These are phyloP conservation scores for Boletus rubescentipes DNA, from an alignment of 768 basidiomycete species.

Conservation along the genomic window DNA sequence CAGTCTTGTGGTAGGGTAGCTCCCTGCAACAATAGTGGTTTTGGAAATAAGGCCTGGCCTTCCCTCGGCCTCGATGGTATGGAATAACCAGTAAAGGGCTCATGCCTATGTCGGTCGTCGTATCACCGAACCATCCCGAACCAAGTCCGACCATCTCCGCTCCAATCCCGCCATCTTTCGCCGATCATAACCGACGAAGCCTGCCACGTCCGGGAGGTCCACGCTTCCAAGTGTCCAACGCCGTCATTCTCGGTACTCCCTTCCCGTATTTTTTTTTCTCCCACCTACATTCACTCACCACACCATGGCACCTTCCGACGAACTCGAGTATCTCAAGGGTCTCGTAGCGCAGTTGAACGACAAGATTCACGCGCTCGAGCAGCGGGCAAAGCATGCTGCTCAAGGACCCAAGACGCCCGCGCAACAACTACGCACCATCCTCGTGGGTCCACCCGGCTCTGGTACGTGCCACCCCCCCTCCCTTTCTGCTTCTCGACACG, in stretches of 20 bases:
- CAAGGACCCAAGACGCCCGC: constrained; percentile 57
- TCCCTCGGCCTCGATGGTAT: too few species aligned
- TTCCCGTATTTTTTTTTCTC: too few species aligned
- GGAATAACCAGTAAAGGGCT: too few species aligned
- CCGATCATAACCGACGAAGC: constrained; percentile 3
- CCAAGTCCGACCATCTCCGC: constrained; percentile 23
- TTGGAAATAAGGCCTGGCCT: too few species aligned
- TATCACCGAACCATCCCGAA: background rate
- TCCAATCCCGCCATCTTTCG: constrained; percentile 15
- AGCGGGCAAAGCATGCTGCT: constrained; percentile 51
- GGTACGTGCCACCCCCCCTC: constrained; percentile 51
- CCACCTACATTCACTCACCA: background rate
- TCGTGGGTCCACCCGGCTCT: constrained; percentile 96
- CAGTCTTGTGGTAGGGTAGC: too few species aligned
- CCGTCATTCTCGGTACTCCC: background rate
- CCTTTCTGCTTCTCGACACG: background rate
- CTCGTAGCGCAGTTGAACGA: constrained; percentile 88
- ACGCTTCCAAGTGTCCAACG: constrained; percentile 2
- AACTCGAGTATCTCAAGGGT: constrained; percentile 93
- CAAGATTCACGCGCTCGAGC: constrained; percentile 83
- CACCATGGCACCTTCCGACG: constrained; percentile 65
- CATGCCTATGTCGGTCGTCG: background rate
- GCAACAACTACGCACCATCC: constrained; percentile 83
- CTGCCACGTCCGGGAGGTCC: background rate
- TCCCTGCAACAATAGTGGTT: too few species aligned